Base-by-base conservation (phyloP, 2,329 filamentous ascomycete species). In the Aspergillus sp. region DNA sequence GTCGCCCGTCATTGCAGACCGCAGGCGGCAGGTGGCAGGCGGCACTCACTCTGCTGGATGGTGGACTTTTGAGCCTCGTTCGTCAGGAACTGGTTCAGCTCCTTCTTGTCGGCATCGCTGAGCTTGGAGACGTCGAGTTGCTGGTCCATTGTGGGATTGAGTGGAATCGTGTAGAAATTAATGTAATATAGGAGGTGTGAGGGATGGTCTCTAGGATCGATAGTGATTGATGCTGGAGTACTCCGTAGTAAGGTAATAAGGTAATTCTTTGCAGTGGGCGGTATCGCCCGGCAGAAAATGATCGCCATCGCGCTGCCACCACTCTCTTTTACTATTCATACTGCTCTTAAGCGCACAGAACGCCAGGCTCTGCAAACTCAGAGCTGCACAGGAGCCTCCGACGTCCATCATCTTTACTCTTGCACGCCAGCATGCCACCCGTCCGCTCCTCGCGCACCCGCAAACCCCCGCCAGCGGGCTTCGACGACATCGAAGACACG, bases 21-120 rank as follows among this genome's bases (percentile, higher is more conserved):
- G 22, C n/a, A 7, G 22, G 22, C 22, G 20, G 6, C 20, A 22
- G 20, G 20, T 7, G 22, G 7, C 26, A 11, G 26, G 26, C 26
- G 26, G 7, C 43, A 35, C 71, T 58, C 65, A 80, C 79, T 75
- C 59, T 77, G 73, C 60, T 81, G 78, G 54, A 82, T 77, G 49
- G 66, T 71, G 22, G 89, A 83, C 72, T 94, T 94, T 75, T 96
- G 90, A 59, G 83, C 82, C 79, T 96, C 91, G 68, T 89, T 90
- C 63, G 84, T 77, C 53, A 96, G 80, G 73, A 96, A 93, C 68
- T 90, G 85, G 66, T 90, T 89, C 41, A 99, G 82, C 75, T 97
- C 91, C 60, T 84, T 80, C 81, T 91, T 94, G 75, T 96, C 91
- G 67, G 83, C 82, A 55, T 89, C 86, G 65, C 83, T 88, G 69